Base-by-base conservation (phyloP, 495 filamentous ascomycete species). In the Penicillium coffeae region DNA sequence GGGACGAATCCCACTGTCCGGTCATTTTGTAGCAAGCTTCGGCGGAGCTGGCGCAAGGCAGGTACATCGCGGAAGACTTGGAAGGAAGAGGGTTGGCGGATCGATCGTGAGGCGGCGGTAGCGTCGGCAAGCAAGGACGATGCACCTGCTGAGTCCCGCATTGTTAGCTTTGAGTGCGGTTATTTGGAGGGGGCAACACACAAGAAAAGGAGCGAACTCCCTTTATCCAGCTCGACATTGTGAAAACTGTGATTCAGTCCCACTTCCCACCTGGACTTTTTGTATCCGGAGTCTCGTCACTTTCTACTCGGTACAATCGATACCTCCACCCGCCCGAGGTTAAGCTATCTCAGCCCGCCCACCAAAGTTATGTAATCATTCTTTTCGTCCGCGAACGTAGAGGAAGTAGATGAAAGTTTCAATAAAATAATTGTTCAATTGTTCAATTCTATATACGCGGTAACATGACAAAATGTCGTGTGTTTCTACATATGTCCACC, bases 1-100 rank as follows among this genome's bases (percentile, higher is more conserved):
- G 93, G 93, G 7, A 98, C 89, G 8, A 98, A 80, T 37, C 87
- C 90, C 40, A 98, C 82, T 14, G 83, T 83, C 25, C 85, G 81
- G 60, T 84, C 76, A 52, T 82, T 75, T 42, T 83, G 73, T 36
- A 85, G 71, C 22, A 92, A 79, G 21, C 82, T 71, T 1, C 77
- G 79, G 13, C 91, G 87, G 69, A 84, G 81, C 57, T 79, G 64
- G 39, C 90, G 89, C 30, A 96, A 75, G 2, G 75, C 68, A 15
- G 83, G 68, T 48, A 91, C 80, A 55, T 86, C 82, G 51, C 84
- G 85, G 67, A 93, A 84, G 56, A 95, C 71, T 64, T 86, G 81
- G 59, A 92, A 72, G 33, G 66, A 71, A 38, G 63, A 55, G 9
- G 57, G 56, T 30, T 60, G 56, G 22, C 59, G 55, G 36, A 48